Base-by-base conservation (phyloP, 345 rosid genomes). In the Laguncularia racemosa region DNA sequence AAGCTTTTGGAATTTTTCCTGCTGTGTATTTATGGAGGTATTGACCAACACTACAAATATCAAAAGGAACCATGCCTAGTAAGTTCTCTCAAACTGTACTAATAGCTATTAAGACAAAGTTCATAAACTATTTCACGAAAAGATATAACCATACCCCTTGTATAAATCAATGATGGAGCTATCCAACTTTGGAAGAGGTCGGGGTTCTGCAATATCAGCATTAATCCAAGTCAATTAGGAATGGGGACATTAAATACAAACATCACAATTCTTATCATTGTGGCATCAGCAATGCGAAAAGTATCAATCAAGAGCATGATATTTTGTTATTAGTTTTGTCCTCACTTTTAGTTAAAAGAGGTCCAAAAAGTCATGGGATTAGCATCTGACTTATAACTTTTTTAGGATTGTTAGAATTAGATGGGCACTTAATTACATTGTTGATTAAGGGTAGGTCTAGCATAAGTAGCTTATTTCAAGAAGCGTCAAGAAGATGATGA, bases 1-100 rank as follows among this genome's bases (percentile, higher is more conserved):
- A 87, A 12, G 96, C 95, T 67, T 89, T 87, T 0, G 96, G 99
- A 54, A 93, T 71, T 73, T 89, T 89, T 62, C 99, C 99, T 2
- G 82, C 69, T 0, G 95, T 93, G 67, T 84, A 93, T 63, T 82
- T 87, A 63, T 71, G 79, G 56, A 89, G 78, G 76, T 71, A 67
- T 76, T 82, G 77, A 21, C 90, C 97, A 73, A 93, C 83, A 49
- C 97, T 92, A 82, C 69, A 72, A 17, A 57, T 58, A 7, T n/a
- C 17, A 17, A 14, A 46, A 59, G 20, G 20, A 14, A 45, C 47
- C 46, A 46, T 26, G 46, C 23, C 20, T 59, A 46, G 48, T 47
- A 49, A 38, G 11, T 4, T 50, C 46, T 21, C n/a, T 63, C 19
- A 20, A 12, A 44, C 13, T 16, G 33, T 26, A 26, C 18, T 33